Base-by-base conservation (phyloP, 2,329 filamentous ascomycete genomes). In the Corynespora cassiicola region DNA sequence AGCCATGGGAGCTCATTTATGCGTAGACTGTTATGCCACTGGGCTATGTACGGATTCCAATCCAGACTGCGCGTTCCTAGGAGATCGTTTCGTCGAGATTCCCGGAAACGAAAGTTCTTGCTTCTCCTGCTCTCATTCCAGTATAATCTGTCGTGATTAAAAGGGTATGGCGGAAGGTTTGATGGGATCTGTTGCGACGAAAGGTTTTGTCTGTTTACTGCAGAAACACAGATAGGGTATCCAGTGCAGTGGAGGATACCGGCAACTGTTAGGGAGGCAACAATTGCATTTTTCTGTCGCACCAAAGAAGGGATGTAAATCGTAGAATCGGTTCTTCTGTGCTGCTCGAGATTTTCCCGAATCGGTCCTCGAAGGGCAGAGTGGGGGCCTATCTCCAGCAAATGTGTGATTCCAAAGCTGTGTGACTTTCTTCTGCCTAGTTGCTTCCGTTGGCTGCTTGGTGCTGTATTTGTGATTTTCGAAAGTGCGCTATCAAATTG, bases 321-420 rank as follows among this genome's bases (percentile, higher is more conserved):
- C n/a, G n/a, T n/a, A n/a, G n/a, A n/a, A n/a, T n/a, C n/a, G n/a
- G n/a, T n/a, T n/a, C n/a, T n/a, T n/a, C n/a, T n/a, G n/a, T n/a
- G n/a, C n/a, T n/a, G n/a, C n/a, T n/a, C n/a, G 11, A 49, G n/a
- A 7, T 21, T 43, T 12, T 51, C 20, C 5, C 26, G 22, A 8
- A 37, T 7, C 4, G 50, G 47, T 19, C 46, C 41, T 31, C 69
- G 70, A 4, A 78, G 58, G 2, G 70, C 65, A 1, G 72, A 66
- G 40, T 76, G 74, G 2, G 73, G 68, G 0, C 75, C 75, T 10
- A 76, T 53, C 35, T 77, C 75, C 4, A 77, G 5, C 1, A 28
- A 7, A 12, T 27, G 6, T 5, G 24, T 73, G 54, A 36, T 72
- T 73, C n/a, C 60, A 45, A 1, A 53, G 47, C 66, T 69, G n/a